Percentiles rank a stretch among this genome's conserved stretches.
These are phyloP conservation scores for Bonia amplexicaulis DNA, from an alignment of 176 grass and related monocot species.

Conservation along the genomic window DNA sequence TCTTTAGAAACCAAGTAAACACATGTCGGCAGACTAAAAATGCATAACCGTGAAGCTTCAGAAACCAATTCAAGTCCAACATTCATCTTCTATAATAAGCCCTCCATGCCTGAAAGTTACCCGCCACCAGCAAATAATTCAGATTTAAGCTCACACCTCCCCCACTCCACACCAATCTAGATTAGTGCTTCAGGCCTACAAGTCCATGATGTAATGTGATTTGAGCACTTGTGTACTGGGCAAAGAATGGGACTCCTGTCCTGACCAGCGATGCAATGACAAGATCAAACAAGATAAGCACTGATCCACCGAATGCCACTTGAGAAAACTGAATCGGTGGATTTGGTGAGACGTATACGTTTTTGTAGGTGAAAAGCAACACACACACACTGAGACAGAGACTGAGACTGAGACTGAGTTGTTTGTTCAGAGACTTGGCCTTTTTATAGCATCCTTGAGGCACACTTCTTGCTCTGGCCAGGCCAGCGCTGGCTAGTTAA, in stretches of 20 bases:
- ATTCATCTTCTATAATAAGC: slow-evolving; percentile 18
- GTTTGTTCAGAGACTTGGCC: background rate
- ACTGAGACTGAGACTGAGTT: background rate
- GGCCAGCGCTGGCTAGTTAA: background rate
- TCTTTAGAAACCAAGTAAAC: background rate
- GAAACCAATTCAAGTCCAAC: too few relatives aligned
- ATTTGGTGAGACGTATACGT: slow-evolving; percentile 47
- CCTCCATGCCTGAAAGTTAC: slow-evolving; percentile 22
- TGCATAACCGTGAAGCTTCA: slow-evolving; percentile 9
- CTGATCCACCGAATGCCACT: slow-evolving; percentile 18
- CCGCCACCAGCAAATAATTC: slow-evolving; percentile 24
- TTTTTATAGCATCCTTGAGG: slow-evolving; percentile 32
- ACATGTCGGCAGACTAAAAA: background rate
- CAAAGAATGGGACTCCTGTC: background rate
- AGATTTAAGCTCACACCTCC: slow-evolving; percentile 34
- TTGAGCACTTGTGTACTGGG: background rate
- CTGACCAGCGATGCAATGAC: slow-evolving; percentile 1
- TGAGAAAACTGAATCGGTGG: slow-evolving; percentile 16
- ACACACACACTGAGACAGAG: too few relatives aligned
- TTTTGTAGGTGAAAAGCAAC: slow-evolving; percentile 17
- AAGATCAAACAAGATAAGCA: slow-evolving; percentile 21
- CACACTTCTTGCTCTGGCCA: slow-evolving; percentile 1
- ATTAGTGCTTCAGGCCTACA: background rate
- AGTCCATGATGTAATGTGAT: background rate
- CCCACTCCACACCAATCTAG: background rate